Evolutionary conservation across 495 filamentous ascomycete genomes (phyloP).

Genomic region (Xylaria castorea): DNA sequence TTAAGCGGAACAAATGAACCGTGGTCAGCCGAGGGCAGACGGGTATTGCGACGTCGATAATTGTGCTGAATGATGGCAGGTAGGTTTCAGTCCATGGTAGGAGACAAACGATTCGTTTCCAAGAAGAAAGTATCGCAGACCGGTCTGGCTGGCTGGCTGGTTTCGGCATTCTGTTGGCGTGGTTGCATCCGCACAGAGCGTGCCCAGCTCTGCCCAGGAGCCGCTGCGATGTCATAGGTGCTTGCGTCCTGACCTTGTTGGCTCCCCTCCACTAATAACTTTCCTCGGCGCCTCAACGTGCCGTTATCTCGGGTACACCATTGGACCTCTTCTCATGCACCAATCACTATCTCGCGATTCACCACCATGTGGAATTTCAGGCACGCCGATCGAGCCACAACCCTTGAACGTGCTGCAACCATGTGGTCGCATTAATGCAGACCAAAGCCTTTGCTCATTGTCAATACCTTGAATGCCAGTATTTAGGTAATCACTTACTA

Average conservation of each 20-base stretch:
- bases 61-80: not conserved
- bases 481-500: constrained; percentile 6
- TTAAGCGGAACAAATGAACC: constrained; percentile 24
- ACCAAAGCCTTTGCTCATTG: not conserved
- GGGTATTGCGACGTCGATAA: constrained; percentile 10
- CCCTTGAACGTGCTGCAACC: constrained; percentile 16
- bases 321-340: constrained; percentile 13
- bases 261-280: constrained; percentile 26
- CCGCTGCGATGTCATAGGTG: constrained; percentile 22
- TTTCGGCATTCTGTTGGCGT: not conserved
- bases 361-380: constrained; percentile 7
- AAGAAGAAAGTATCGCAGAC: constrained; percentile 8
- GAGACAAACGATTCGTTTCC: constrained; percentile 12
- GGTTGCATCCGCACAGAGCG: not conserved
- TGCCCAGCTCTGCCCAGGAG: constrained; percentile 5
- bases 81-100: not conserved
- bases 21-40: constrained; percentile 6
- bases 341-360: constrained; percentile 14
- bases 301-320: constrained; percentile 21
- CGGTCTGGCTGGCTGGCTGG: constrained; percentile 18
- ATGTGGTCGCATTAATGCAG: constrained; percentile 9
- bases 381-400: constrained; percentile 17
- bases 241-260: constrained; percentile 14
- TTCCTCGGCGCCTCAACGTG: constrained; percentile 24
- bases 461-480: not conserved